Evolutionary conservation across 768 basidiomycete species (phyloP), one percentile per base, ranked within the genome.

Genomic region (Rhodotorula diobovata): DNA sequence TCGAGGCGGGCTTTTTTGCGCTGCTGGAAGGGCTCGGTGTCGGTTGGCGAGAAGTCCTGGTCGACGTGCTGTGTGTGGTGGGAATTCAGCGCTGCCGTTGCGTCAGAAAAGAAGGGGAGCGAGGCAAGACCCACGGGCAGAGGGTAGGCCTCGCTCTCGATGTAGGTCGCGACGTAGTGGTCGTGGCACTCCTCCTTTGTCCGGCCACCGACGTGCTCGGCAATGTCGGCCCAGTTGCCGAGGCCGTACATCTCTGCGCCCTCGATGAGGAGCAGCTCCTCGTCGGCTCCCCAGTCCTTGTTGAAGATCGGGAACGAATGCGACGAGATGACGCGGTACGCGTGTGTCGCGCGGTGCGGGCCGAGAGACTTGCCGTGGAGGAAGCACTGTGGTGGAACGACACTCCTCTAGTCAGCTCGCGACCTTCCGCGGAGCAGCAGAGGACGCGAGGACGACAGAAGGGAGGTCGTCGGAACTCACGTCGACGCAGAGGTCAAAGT

Each of bases 271-370:
- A 95, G 82, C 4, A 98, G 84, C 79, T 99, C 95, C 91, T 99
- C 95, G 80, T 98, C 95, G 16, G 94, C 95, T 50, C 93, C 95
- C 96, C 95, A 98, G 79, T 95, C 92, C 66, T 89, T 87, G 15
- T 88, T 85, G 77, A 96, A 95, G 77, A 99, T 96, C 6, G 95
- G 96, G 81, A 94, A 91, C 15, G 95, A 93, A 79, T 96, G 92
- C 79, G 83, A 77, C 80, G 95, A 93, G 73, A 98, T 90, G 67
- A 98, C 88, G 66, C 92, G 89, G 80, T 99, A 99, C 55, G 89
- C 81, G 81, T 99, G 95, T 61, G 86, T 85, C 67, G 88, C 86
- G 79, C 90, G 90, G 79, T 98, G 95, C 68, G 85, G 86, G 50
- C 84, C 87, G 68, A 93, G 90, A 79, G 96, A 91, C 81, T 89